Evolutionary conservation across 768 basidiomycete species (phyloP).

Genomic region (Lyophyllum shimeji): DNA sequence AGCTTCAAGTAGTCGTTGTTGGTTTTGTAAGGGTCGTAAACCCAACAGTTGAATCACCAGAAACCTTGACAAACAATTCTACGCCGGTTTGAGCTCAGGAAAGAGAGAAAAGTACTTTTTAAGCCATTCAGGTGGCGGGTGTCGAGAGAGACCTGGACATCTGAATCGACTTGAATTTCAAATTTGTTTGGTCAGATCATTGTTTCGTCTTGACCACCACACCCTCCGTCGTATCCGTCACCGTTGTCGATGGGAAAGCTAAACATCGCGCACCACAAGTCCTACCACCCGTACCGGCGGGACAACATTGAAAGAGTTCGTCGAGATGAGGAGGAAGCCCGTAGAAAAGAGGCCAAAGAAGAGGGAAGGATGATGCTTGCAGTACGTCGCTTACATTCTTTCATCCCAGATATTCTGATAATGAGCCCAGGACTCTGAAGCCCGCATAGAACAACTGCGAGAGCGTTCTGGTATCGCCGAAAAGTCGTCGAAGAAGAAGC

Average conservation of each 20-base stretch:
- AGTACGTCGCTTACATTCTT: slow-evolving; percentile 39
- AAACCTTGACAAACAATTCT: background rate
- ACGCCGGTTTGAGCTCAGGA: background rate
- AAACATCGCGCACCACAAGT: slow-evolving; percentile 90
- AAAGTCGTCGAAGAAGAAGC: slow-evolving; percentile 32
- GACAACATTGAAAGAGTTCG: slow-evolving; percentile 84
- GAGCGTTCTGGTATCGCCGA: slow-evolving; percentile 51
- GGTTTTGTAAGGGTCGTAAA: background rate
- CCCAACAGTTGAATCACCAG: background rate
- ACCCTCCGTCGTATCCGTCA: background rate
- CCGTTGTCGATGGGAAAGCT: slow-evolving; percentile 67
- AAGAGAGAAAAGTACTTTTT: background rate
- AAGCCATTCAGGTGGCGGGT: background rate
- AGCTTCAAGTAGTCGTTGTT: background rate
- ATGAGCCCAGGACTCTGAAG: slow-evolving; percentile 69
- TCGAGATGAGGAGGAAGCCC: slow-evolving; percentile 81
- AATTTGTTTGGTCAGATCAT: slow-evolving; percentile 2
- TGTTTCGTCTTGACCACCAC: slow-evolving; percentile 1
- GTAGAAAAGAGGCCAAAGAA: slow-evolving; percentile 60
- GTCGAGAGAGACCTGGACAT: background rate
- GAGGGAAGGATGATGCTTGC: slow-evolving; percentile 74
- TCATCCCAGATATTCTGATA: slow-evolving; percentile 15
- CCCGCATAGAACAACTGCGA: slow-evolving; percentile 64
- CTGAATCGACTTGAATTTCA: background rate
- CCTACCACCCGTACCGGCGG: slow-evolving; percentile 81